These are phyloP conservation scores for Paratinospora sagittata DNA, from an alignment of 164 flowering plant species.

Conservation along the genomic window DNA sequence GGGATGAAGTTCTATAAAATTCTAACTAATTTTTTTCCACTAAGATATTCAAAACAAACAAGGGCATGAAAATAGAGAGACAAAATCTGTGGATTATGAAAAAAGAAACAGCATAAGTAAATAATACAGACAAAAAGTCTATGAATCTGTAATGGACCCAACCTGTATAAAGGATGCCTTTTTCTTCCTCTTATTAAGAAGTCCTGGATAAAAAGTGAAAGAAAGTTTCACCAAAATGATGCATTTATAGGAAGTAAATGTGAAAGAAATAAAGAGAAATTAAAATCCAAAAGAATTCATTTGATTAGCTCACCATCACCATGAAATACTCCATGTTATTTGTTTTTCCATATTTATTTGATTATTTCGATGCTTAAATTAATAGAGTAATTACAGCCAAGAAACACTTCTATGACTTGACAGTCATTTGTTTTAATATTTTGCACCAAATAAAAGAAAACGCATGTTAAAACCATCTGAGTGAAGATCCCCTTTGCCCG, in stretches of 20 bases:
- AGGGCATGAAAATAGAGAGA: not conserved
- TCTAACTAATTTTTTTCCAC: not conserved
- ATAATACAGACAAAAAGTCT: too few species aligned
- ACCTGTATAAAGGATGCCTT: constrained; percentile 86
- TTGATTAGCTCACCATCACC: not conserved
- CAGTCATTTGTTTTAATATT: not conserved
- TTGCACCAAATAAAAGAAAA: not conserved
- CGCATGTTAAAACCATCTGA: constrained; percentile 42
- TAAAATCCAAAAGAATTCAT: not conserved
- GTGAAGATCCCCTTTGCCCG: constrained; percentile 92
- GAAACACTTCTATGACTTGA: not conserved
- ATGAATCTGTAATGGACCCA: not conserved
- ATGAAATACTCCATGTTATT: not conserved
- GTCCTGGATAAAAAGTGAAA: constrained; percentile 50
- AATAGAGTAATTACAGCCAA: not conserved
- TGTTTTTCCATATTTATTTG: not conserved
- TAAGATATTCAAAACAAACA: not conserved
- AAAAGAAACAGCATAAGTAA: too few species aligned
- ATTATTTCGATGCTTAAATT: not conserved
- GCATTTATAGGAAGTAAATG: constrained; percentile 3
- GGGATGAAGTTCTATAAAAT: not conserved
- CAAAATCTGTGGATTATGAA: too few species aligned
- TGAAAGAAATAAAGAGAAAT: not conserved
- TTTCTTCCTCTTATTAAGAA: constrained; percentile 81
- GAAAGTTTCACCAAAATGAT: not conserved